phyloP scores from a whole-genome alignment of 768 basidiomycete species.

The Suillus subluteus region DNA sequence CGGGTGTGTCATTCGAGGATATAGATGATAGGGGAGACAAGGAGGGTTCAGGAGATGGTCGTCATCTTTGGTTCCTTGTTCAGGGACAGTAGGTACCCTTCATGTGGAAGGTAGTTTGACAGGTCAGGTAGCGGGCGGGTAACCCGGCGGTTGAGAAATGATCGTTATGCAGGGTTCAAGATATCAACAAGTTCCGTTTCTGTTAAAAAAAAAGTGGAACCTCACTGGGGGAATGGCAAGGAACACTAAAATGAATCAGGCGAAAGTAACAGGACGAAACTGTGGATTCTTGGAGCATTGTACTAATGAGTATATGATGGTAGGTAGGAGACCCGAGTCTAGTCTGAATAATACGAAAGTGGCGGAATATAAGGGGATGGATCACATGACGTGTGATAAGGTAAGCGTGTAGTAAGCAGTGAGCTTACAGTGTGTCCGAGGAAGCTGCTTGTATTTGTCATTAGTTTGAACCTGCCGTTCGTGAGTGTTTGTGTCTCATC shows the following conservation, averaged over 20 bases:
- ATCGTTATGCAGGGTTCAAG: not conserved
- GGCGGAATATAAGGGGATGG: too few species aligned
- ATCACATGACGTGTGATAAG: too few species aligned
- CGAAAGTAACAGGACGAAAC: not conserved
- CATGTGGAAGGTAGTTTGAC: not conserved
- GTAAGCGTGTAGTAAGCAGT: too few species aligned
- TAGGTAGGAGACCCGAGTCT: not conserved
- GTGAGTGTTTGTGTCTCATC: too few species aligned
- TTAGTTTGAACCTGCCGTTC: too few species aligned
- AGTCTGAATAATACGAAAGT: not conserved
- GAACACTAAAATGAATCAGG: not conserved
- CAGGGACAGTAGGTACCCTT: not conserved
- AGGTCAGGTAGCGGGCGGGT: not conserved
- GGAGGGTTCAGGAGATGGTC: accelerated
- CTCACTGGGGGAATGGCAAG: not conserved
- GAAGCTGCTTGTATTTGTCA: too few species aligned
- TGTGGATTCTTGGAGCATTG: not conserved
- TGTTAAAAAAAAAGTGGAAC: conserved; percentile 6
- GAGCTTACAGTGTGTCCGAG: too few species aligned
- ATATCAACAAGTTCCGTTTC: not conserved
- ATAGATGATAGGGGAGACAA: not conserved
- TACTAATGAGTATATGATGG: not conserved
- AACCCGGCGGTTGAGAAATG: not conserved
- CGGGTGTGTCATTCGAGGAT: accelerated
- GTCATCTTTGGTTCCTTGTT: not conserved